Evolutionary conservation across 352 stramenopile species (phyloP).

Genomic region (Pythium phragmitis): DNA sequence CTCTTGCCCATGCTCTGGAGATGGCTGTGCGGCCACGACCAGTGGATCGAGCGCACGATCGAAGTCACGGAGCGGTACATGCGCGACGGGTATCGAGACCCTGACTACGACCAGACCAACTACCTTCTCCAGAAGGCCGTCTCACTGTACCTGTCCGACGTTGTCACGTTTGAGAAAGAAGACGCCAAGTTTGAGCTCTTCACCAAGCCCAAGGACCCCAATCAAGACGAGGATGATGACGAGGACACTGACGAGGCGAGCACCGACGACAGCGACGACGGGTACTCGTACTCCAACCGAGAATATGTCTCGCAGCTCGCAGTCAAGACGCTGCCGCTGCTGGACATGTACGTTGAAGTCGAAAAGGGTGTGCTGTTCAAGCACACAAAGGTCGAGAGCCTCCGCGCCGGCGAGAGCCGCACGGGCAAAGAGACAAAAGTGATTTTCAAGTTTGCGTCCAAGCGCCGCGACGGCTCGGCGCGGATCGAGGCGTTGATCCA

Average conservation of each 20-base stretch:
- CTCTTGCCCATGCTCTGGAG: not conserved
- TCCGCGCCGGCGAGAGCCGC: too few relatives aligned
- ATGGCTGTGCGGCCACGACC: not conserved
- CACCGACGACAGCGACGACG: too few relatives aligned
- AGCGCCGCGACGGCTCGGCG: conserved; percentile 8
- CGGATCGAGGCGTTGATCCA: conserved; percentile 36
- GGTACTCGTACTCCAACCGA: too few relatives aligned
- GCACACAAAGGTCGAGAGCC: too few relatives aligned
- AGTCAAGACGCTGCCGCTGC: too few relatives aligned
- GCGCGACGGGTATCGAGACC: conserved; percentile 17
- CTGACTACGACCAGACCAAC: conserved; percentile 31
- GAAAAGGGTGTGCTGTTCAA: too few relatives aligned
- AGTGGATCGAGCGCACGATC: conserved; percentile 22
- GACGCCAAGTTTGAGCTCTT: conserved; percentile 30
- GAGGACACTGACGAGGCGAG: too few relatives aligned
- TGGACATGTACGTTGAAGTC: too few relatives aligned
- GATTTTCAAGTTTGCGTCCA: conserved; percentile 10
- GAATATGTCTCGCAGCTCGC: too few relatives aligned
- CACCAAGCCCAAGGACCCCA: conserved; percentile 20
- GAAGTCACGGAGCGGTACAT: conserved; percentile 29
- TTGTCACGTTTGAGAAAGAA: conserved; percentile 26
- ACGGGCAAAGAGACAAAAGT: too few relatives aligned
- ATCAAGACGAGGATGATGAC: not conserved
- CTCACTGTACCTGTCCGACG: conserved; percentile 29
- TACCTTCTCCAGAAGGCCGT: conserved; percentile 33